A percentile compares a stretch with the other conserved stretches of the same genome.
Conservation (phyloP, 202 grass and related monocot species). For the Bolboschoenoplectus hybrid region DNA sequence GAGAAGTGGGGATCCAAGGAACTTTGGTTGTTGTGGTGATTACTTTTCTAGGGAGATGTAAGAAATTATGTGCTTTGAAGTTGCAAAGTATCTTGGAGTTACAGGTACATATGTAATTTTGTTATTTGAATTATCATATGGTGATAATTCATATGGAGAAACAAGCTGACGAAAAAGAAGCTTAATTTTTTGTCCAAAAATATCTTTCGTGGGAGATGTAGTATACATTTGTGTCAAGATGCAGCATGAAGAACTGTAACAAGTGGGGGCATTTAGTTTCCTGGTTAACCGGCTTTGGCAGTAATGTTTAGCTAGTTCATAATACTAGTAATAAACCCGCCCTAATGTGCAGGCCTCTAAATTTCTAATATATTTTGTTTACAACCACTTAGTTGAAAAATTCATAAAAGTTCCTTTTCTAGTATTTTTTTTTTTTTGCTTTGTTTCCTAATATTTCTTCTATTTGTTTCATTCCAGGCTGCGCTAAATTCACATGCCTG, state of each 20-base stretch:
- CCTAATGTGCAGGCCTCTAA: too few relatives aligned
- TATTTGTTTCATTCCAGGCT: too few relatives aligned
- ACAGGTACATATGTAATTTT: slow-evolving; percentile 4
- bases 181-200: slow-evolving; percentile 23
- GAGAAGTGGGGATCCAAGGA: background rate
- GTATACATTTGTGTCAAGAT: slow-evolving; percentile 9
- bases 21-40: background rate
- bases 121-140: slow-evolving; percentile 32
- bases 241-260: slow-evolving; percentile 16
- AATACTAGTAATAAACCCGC: too few relatives aligned
- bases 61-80: slow-evolving; percentile 20
- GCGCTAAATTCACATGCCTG: too few relatives aligned
- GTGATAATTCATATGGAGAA: slow-evolving; percentile 33
- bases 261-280: background rate
- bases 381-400: too few relatives aligned
- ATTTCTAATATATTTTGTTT: too few relatives aligned
- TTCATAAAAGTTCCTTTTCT: too few relatives aligned
- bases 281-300: background rate
- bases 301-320: background rate
- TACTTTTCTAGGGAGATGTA: background rate
- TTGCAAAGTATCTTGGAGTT: slow-evolving; percentile 12
- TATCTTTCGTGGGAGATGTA: background rate
- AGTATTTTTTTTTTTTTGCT: too few relatives aligned
- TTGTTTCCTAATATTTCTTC: too few relatives aligned
- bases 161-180: background rate